phyloP scores from a whole-genome alignment of 1,284 basidiomycete genomes.

The Afroboletus lepidellus region DNA sequence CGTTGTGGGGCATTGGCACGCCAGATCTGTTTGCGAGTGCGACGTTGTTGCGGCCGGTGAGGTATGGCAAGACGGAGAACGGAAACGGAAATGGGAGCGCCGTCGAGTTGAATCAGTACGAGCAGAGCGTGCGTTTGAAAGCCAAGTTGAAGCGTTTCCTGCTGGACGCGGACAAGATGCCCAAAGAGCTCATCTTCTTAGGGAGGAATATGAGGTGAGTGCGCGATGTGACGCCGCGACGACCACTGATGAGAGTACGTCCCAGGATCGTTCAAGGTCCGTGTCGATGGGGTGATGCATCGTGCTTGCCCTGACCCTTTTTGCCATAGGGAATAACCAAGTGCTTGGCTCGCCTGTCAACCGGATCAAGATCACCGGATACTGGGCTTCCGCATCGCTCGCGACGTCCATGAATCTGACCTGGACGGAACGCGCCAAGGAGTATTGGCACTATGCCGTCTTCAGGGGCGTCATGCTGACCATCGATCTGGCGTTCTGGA shows the following conservation, averaged over 20 bases:
- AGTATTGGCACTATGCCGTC: conserved; percentile 50
- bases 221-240: background rate
- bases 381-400: conserved; percentile 63
- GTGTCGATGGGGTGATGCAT: background rate
- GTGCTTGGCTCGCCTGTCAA: conserved; percentile 81
- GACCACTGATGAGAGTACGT: background rate
- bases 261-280: conserved; percentile 63
- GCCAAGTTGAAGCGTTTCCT: conserved; percentile 59
- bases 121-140: conserved; percentile 65
- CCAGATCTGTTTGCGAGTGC: conserved; percentile 77
- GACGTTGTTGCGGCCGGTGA: conserved; percentile 62
- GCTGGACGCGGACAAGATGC: conserved; percentile 65
- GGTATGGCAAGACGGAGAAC: conserved; percentile 31
- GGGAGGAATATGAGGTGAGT: conserved; percentile 71
- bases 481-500: conserved; percentile 58
- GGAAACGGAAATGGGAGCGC: conserved; percentile 22
- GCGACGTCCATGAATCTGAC: conserved; percentile 40
- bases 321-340: conserved; percentile 63
- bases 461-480: conserved; percentile 57
- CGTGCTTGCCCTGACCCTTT: background rate
- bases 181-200: conserved; percentile 81
- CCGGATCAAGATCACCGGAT: conserved; percentile 81
- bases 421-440: conserved; percentile 38
- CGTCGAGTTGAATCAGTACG: conserved; percentile 51
- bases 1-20: conserved; percentile 77